phyloP scores from a whole-genome alignment of 2,329 filamentous ascomycete species.

The Fusarium ramigenum region DNA sequence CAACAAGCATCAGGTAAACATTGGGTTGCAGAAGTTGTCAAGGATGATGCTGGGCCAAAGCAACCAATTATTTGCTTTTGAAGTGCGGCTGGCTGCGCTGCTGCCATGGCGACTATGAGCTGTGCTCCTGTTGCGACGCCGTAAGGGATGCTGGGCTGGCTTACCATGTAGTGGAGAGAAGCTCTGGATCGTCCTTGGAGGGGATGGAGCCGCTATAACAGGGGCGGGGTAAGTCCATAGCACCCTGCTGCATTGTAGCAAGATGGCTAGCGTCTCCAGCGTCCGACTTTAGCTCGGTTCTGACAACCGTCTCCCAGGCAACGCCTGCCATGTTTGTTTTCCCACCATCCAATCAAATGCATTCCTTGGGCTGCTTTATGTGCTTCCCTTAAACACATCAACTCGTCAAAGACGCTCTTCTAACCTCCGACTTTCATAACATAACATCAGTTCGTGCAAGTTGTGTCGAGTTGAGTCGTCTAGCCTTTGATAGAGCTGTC shows the following conservation, averaged over 20 bases:
- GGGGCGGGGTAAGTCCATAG: constrained; percentile 39
- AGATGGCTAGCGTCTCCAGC: constrained; percentile 41
- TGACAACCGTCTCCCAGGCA: constrained; percentile 39
- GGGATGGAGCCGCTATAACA: constrained; percentile 29
- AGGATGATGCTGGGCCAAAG: constrained; percentile 41
- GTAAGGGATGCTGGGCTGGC: constrained; percentile 16
- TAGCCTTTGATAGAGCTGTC: constrained; percentile 39
- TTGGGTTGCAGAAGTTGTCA: constrained; percentile 22
- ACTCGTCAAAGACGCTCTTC: constrained; percentile 39
- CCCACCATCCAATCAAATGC: constrained; percentile 43
- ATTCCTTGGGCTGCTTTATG: constrained; percentile 25
- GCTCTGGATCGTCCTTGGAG: constrained; percentile 35
- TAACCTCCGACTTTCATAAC: constrained; percentile 38
- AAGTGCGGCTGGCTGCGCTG: constrained; percentile 38
- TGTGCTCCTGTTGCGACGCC: constrained; percentile 33
- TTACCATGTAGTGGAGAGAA: constrained; percentile 13
- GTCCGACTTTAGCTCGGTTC: constrained; percentile 32
- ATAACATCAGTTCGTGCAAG: constrained; percentile 40
- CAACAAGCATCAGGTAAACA: constrained; percentile 38
- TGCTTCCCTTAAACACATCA: constrained; percentile 48
- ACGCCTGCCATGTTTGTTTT: constrained; percentile 47
- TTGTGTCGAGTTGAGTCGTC: constrained; percentile 30
- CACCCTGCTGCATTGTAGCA: constrained; percentile 42
- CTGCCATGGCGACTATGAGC: constrained; percentile 46
- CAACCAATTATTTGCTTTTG: constrained; percentile 37